A percentile compares a stretch with the other conserved stretches of the same genome.
Conservation (phyloP, 23 red algal species). For the Agarophyton chilense region DNA sequence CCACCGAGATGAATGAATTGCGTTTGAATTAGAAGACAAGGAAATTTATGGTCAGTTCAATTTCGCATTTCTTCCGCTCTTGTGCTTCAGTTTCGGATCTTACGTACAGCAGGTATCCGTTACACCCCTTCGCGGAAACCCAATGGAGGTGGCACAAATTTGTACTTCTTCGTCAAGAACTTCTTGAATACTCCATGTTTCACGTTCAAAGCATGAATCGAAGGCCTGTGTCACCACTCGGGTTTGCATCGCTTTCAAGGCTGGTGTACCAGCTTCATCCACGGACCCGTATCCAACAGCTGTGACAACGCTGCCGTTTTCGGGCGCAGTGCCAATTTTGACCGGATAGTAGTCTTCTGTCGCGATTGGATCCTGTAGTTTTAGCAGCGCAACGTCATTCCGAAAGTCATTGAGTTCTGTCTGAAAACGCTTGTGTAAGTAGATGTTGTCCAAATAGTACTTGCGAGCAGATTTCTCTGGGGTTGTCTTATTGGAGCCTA, state of each 20-base stretch:
- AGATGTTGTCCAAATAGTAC: slow-evolving; percentile 5
- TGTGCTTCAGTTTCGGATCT: neutral
- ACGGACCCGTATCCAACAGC: slow-evolving; percentile 49
- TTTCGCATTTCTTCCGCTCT: neutral
- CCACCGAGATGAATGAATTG: neutral
- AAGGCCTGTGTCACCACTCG: neutral
- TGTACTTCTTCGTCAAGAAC: neutral
- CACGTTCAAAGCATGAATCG: slow-evolving; percentile 7
- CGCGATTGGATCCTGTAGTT: slow-evolving; percentile 2
- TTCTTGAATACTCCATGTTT: slow-evolving; percentile 9
- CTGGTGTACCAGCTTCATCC: slow-evolving; percentile 13
- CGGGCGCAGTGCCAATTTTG: neutral
- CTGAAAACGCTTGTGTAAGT: neutral
- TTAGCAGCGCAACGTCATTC: slow-evolving; percentile 19
- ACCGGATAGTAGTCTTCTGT: slow-evolving; percentile 8
- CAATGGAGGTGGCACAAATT: slow-evolving; percentile 33
- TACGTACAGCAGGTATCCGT: slow-evolving; percentile 65
- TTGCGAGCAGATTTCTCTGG: slow-evolving; percentile 5
- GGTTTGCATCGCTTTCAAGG: slow-evolving; percentile 26
- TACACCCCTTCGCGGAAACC: slow-evolving; percentile 12
- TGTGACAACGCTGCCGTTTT: neutral
- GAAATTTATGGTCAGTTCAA: neutral
- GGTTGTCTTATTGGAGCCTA: neutral
- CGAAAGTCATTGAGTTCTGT: slow-evolving; percentile 14
- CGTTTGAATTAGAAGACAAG: no score